Percentiles rank a stretch among this genome's conserved stretches.
phyloP scores from a whole-genome alignment of 2,329 filamentous ascomycete species.

The Ceratocystis harringtonii region DNA sequence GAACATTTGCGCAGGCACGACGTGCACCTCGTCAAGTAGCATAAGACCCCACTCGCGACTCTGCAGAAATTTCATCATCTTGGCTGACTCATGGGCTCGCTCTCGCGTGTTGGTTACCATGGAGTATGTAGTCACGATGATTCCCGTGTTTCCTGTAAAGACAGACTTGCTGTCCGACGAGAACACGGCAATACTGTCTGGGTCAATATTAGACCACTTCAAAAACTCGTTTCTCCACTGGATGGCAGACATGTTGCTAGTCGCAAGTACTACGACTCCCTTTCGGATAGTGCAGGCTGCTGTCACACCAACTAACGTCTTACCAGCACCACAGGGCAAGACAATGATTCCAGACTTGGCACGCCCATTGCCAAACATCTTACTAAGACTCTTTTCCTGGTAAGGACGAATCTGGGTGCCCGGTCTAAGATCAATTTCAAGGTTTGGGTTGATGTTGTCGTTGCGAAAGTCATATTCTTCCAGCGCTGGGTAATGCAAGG shows the following conservation, averaged over 20 bases:
- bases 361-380: conserved; percentile 98
- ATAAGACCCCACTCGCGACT: conserved; percentile 91
- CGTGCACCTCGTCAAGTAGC: conserved; percentile 94
- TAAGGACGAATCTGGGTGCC: conserved; percentile 85
- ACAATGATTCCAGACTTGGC: conserved; percentile 97
- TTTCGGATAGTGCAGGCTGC: conserved; percentile 97
- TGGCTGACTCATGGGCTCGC: conserved; percentile 79
- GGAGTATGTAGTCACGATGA: conserved; percentile 94
- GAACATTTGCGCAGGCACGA: conserved; percentile 94
- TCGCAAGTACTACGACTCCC: conserved; percentile 86
- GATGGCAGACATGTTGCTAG: conserved; percentile 92
- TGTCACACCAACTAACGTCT: conserved; percentile 95
- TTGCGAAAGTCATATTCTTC: conserved; percentile 97
- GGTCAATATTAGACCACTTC: conserved; percentile 93
- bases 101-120: conserved; percentile 93
- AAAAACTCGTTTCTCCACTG: conserved; percentile 95
- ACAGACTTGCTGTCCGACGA: conserved; percentile 81
- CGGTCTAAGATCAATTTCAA: conserved; percentile 86
- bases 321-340: conserved; percentile 87
- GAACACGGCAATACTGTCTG: conserved; percentile 85
- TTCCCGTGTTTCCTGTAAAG: conserved; percentile 79
- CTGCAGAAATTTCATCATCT: conserved; percentile 93
- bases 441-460: conserved; percentile 72
- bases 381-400: conserved; percentile 92
- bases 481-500: conserved; percentile 71